Conservation (phyloP, 2,329 filamentous ascomycete genomes). For the Fusarium praegraminearum region DNA sequence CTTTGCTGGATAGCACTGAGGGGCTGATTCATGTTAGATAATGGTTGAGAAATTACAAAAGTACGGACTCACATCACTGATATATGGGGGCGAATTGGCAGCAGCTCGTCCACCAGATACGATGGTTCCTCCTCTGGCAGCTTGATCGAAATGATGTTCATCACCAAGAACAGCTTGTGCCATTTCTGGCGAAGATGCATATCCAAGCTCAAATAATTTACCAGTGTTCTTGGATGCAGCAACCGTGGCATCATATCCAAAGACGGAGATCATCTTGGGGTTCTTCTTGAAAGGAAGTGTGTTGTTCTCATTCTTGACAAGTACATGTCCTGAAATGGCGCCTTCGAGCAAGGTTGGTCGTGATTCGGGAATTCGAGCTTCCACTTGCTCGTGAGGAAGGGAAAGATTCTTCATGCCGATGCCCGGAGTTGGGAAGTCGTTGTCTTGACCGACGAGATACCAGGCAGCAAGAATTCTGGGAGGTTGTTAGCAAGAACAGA, state of each 20-base stretch:
- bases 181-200: slow-evolving; percentile 62
- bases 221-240: slow-evolving; percentile 63
- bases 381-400: slow-evolving; percentile 58
- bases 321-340: slow-evolving; percentile 71
- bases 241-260: slow-evolving; percentile 72
- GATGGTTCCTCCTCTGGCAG: slow-evolving; percentile 64
- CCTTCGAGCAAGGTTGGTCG: slow-evolving; percentile 61
- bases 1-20: slow-evolving; percentile 62
- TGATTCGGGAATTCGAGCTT: slow-evolving; percentile 62
- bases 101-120: slow-evolving; percentile 65
- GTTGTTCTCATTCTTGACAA: slow-evolving; percentile 78
- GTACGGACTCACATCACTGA: slow-evolving; percentile 60
- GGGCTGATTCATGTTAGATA: slow-evolving; percentile 24
- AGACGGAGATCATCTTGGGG: slow-evolving; percentile 67
- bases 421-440: slow-evolving; percentile 59
- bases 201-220: slow-evolving; percentile 58
- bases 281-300: slow-evolving; percentile 71
- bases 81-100: slow-evolving; percentile 63
- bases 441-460: slow-evolving; percentile 57
- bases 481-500: not conserved
- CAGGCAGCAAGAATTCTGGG: slow-evolving; percentile 32
- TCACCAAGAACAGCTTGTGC: slow-evolving; percentile 58
- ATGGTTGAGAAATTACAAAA: too few species aligned
- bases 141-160: slow-evolving; percentile 60
- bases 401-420: slow-evolving; percentile 72